phyloP scores from a whole-genome alignment of 257 asterid species.

The Nicotiana tomentosiformis region DNA sequence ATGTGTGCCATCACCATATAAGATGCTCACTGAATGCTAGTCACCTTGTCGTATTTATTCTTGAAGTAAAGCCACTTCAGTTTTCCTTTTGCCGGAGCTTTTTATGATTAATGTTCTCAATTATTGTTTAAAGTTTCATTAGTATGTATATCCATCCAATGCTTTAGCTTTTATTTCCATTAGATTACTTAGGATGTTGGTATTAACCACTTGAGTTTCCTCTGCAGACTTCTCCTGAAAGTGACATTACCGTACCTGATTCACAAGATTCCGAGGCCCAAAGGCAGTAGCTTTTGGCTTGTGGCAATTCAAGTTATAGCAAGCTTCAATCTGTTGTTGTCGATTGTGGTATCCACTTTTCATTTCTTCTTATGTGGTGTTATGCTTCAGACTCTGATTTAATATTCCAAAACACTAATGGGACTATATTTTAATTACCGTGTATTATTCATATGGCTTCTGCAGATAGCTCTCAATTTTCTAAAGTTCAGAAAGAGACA shows the following conservation, averaged over 20 bases:
- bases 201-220: slow-evolving; percentile 4
- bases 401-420: neutral
- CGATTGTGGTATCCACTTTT: slow-evolving; percentile 51
- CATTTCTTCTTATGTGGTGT: neutral
- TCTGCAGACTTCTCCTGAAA: slow-evolving; percentile 56
- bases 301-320: slow-evolving; percentile 68
- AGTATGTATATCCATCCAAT: neutral
- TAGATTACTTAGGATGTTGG: neutral
- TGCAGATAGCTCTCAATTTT: slow-evolving; percentile 65
- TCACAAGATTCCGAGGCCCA: slow-evolving; percentile 62
- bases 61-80: neutral
- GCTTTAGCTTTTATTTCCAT: neutral
- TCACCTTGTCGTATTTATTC: neutral
- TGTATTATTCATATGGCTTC: slow-evolving; percentile 16
- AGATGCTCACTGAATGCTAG: neutral
- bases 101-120: neutral
- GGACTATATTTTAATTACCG: neutral
- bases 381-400: neutral
- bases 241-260: slow-evolving; percentile 49
- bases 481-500: slow-evolving; percentile 44
- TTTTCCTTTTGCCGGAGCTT: neutral
- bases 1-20: neutral
- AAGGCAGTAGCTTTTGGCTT: slow-evolving; percentile 83
- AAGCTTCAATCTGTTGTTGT: slow-evolving; percentile 68
- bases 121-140: neutral